Conservation (phyloP, 2,329 filamentous ascomycete species). For the Fusarium newnesense region DNA sequence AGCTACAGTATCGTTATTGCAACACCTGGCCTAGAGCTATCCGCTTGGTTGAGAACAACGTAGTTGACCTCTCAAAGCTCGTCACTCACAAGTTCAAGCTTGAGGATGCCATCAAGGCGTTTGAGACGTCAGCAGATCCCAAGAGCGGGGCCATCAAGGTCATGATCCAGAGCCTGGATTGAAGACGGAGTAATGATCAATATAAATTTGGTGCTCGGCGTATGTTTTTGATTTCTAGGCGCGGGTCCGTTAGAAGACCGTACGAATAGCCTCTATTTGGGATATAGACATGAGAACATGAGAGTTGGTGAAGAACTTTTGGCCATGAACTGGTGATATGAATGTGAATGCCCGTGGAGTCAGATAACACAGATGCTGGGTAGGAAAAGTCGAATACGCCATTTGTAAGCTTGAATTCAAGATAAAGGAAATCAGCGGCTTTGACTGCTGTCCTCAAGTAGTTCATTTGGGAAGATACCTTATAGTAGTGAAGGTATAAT, state of each 20-base stretch:
- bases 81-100: conserved; percentile 89
- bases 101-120: conserved; percentile 89
- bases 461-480: not conserved
- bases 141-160: conserved; percentile 98
- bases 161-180: conserved; percentile 81
- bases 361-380: not conserved
- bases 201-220: conserved; percentile 39
- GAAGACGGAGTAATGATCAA: conserved; percentile 31
- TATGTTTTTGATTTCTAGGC: conserved; percentile 38
- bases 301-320: not conserved
- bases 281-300: conserved; percentile 39
- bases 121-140: conserved; percentile 86
- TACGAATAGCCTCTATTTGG: conserved; percentile 22
- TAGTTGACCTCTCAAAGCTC: conserved; percentile 82
- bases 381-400: too few relatives aligned
- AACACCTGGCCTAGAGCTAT: conserved; percentile 98
- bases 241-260: conserved; percentile 28
- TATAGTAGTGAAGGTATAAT: not conserved
- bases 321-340: not conserved
- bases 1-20: conserved; percentile 96
- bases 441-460: not conserved
- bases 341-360: not conserved
- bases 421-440: not conserved
- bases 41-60: conserved; percentile 82
- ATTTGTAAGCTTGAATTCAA: not conserved